Base-by-base conservation (phyloP, 352 stramenopile species). In the Pythium brassicae region DNA sequence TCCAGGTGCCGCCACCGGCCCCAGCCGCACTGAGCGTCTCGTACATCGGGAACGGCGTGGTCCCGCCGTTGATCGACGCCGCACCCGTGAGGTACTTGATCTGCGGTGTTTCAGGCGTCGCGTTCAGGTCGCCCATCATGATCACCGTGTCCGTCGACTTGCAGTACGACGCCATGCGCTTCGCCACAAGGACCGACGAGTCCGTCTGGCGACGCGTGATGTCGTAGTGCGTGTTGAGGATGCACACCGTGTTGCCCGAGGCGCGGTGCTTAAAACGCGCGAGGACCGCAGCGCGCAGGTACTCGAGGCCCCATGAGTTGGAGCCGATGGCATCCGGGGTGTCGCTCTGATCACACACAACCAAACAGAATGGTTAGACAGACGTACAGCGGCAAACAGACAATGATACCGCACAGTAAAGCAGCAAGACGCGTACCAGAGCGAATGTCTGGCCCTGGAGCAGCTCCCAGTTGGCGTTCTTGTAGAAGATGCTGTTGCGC, bases 161-260 rank as follows among this genome's bases (percentile, higher is more conserved):
- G 27, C 82, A 92, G n/a, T 60, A 66, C 10, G 67, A 3, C 6
- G 55, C 65, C 29, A 89, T 53, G 22, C 68, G 72, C 29, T 73
- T 59, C 2, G 79, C 70, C 5, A 89, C 72, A 20, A 89, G 54
- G 53, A 74, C 25, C 1, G 80, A 71, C 27, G 76, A 89, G 51
- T 89, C 56, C 6, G 66, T 50, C 27, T 91, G 80, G 45, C 80
- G 76, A 17, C 64, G 63, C 10, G 39, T 64, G 26, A 88, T 86
- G 55, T 91, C 80, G 50, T 74, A 91, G 62, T 89, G 80, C 19
- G 80, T 91, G 65, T 91, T 91, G 50, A 91, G 67, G 62, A 91
- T 83, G 61, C 80, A 91, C 23, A 87, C 59, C 0, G 61, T 68
- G 47, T 62, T 48, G 3, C 47, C 29, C 4, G 49, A 68, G 7